A percentile compares a stretch with the other conserved stretches of the same genome.
Conservation (phyloP, 345 rosid species). For the Heritiera fomes region DNA sequence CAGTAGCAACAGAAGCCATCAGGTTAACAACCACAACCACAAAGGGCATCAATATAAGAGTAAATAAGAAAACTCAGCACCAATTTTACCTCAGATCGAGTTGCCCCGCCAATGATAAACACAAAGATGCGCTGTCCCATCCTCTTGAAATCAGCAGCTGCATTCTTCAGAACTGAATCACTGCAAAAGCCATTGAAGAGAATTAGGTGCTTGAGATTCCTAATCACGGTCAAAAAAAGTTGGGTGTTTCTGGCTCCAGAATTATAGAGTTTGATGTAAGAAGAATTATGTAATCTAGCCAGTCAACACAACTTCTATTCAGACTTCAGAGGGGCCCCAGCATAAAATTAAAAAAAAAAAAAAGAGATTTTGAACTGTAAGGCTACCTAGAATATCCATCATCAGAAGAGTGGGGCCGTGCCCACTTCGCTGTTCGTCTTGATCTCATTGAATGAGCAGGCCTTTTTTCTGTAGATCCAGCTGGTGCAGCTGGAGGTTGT, state of each 20-base stretch:
- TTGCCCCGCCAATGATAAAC: constrained; percentile 91
- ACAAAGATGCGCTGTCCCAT: constrained; percentile 88
- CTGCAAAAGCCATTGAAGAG: constrained; percentile 36
- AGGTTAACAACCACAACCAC: constrained; percentile 5
- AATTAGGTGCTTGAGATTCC: constrained; percentile 9
- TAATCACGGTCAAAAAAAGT: no score
- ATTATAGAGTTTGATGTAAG: neutral
- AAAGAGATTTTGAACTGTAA: neutral
- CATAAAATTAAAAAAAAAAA: no score
- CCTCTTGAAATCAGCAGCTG: constrained; percentile 56
- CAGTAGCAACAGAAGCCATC: constrained; percentile 5
- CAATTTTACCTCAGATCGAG: constrained; percentile 81
- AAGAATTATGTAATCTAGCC: neutral
- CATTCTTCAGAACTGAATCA: constrained; percentile 64
- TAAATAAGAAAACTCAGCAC: neutral
- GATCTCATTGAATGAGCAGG: constrained; percentile 86
- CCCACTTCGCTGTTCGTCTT: constrained; percentile 88
- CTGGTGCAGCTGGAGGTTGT: constrained; percentile 37
- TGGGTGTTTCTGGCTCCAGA: neutral
- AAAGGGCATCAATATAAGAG: neutral
- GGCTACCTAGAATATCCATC: constrained; percentile 79
- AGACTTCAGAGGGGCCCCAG: neutral
- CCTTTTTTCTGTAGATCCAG: constrained; percentile 55
- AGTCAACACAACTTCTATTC: neutral
- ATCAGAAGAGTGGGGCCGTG: constrained; percentile 62